Base-by-base conservation (phyloP, 2,329 filamentous ascomycete species). In the Neoarthrinium moseri region DNA sequence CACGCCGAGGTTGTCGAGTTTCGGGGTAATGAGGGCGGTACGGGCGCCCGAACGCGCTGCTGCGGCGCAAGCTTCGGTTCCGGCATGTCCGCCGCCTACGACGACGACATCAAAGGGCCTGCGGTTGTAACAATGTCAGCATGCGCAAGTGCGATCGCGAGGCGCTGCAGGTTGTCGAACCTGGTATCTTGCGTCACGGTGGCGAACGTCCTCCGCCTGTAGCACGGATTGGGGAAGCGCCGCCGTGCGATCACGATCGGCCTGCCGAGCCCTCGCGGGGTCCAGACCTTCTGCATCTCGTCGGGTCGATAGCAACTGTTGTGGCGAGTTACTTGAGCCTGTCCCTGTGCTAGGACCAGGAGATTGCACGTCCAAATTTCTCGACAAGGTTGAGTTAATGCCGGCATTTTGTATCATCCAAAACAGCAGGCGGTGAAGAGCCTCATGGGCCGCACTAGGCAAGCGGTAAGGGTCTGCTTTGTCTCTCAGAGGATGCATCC, bases 31-130 rank as follows among this genome's bases (percentile, higher is more conserved):
- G 54, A 99, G 80, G 2, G 87, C 92, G 33, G 94, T 97, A 58
- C 85, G 84, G 40, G 92, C 94, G 43, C 94, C 94, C 13, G 88
- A 81, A 59, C 94, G 83, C 35, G 94, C 94, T 12, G 94, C 89
- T 2, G 92, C 94, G 10, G 94, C 86, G 54, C 88, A 92, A 48
- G 94, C 94, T 74, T 99, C 94, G 43, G 91, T 88, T 39, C 94
- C 94, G 46, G 94, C 94, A 74, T 99, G 94, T 22, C 94, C 94
- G 50, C 94, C 94, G 45, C 94, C 94, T 51, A 99, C 91, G 2
- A 99, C 91, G 27, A 99, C 78, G 40, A 99, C 94, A 78, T 99
- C 92, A 63, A 88, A 95, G 1, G 81, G 77, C 48, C 86, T 89
- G 39, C 27, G n/a, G 17, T 8, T 20, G 21, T 6, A 12, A n/a